Conservation (phyloP, 306 rosid genomes). For the Abrus precatorius region DNA sequence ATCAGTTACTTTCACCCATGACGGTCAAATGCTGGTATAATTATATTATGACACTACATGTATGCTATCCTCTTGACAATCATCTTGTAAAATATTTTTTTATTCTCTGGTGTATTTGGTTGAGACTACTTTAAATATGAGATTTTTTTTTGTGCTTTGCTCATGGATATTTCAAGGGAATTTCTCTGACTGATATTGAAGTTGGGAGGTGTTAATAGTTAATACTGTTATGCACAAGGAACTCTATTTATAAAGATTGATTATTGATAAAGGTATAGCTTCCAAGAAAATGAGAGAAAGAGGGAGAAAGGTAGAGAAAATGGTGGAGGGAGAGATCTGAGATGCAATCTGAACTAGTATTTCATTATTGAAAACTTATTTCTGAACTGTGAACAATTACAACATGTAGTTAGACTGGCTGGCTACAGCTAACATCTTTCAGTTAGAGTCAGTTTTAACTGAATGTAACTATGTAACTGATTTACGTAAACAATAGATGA, state of each 20-base stretch:
- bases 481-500: not conserved
- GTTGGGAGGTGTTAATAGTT: slow-evolving; percentile 5
- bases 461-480: slow-evolving; percentile 13
- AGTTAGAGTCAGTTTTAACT: not conserved
- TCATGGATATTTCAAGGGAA: slow-evolving; percentile 5
- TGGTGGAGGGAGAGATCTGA: not conserved
- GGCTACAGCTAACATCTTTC: not conserved
- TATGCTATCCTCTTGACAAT: slow-evolving; percentile 30
- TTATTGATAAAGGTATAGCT: not conserved
- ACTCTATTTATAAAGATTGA: not conserved
- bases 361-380: not conserved
- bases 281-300: slow-evolving; percentile 3
- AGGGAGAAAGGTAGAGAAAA: slow-evolving; percentile 21
- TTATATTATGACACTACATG: slow-evolving; percentile 21
- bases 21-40: slow-evolving; percentile 1
- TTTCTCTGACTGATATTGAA: slow-evolving; percentile 29
- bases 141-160: slow-evolving; percentile 27
- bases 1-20: slow-evolving; percentile 19
- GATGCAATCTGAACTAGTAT: slow-evolving; percentile 1
- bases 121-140: slow-evolving; percentile 13
- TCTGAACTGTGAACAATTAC: not conserved
- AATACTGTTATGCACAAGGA: not conserved
- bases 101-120: slow-evolving; percentile 24
- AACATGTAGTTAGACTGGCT: not conserved
- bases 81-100: slow-evolving; percentile 20